phyloP scores from a whole-genome alignment of 331 rosid genomes.

The Saraca asoca region DNA sequence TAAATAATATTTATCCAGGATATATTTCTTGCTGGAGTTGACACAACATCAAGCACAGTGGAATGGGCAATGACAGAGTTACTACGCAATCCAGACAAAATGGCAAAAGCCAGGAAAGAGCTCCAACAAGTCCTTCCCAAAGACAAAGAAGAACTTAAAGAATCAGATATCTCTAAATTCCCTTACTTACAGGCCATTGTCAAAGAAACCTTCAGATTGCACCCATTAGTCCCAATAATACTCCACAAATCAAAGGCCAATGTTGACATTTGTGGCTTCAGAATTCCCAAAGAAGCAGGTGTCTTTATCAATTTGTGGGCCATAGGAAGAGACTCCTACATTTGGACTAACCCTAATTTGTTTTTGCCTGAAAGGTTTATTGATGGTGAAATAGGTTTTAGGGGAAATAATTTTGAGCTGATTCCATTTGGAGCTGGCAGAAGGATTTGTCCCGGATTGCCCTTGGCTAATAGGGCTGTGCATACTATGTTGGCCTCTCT shows the following conservation, averaged over 20 bases:
- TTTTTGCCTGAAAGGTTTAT: not conserved
- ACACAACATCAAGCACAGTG: slow-evolving; percentile 25
- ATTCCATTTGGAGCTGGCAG: slow-evolving; percentile 7
- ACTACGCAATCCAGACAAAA: not conserved
- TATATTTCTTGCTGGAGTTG: slow-evolving; percentile 21
- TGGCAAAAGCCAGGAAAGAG: slow-evolving; percentile 3
- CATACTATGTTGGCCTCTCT: not conserved
- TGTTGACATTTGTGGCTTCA: not conserved
- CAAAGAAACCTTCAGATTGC: not conserved
- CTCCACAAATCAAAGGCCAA: not conserved
- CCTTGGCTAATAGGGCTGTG: not conserved
- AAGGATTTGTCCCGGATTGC: not conserved
- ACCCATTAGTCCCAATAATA: not conserved
- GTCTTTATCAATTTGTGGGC: not conserved
- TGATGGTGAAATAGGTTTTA: not conserved
- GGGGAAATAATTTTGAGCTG: not conserved
- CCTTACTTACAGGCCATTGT: not conserved
- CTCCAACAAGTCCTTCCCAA: not conserved
- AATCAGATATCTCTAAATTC: not conserved
- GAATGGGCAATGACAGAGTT: slow-evolving; percentile 38
- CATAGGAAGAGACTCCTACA: slow-evolving; percentile 2
- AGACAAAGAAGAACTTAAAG: not conserved
- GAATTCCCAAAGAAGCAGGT: slow-evolving; percentile 1
- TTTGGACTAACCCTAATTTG: not conserved
- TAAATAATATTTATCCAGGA: not conserved